Evolutionary conservation across 1,284 basidiomycete species (phyloP).

Genomic region (Cystobasidium sp.): DNA sequence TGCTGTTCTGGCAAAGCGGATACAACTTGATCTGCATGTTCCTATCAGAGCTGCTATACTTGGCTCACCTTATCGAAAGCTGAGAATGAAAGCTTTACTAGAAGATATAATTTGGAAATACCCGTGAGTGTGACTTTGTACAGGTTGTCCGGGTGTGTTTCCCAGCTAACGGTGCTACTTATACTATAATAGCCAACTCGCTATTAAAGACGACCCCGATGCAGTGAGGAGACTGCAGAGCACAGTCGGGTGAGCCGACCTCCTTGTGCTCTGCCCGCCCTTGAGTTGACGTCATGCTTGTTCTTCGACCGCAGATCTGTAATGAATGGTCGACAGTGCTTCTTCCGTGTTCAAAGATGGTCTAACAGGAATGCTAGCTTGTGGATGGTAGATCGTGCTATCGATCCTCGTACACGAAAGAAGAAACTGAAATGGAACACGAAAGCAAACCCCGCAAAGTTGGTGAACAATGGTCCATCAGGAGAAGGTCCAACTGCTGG

Average conservation of each 20-base stretch:
- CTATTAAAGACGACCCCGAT: conserved; percentile 1
- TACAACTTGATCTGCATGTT: conserved; percentile 7
- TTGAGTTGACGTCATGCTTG: background rate
- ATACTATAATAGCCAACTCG: background rate
- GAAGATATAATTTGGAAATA: conserved; percentile 17
- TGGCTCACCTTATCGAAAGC: conserved; percentile 11
- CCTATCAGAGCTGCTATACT: conserved; percentile 27
- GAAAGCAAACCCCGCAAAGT: background rate
- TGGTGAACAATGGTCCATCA: background rate
- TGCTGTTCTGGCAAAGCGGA: background rate
- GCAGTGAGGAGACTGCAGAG: background rate
- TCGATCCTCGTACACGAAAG: conserved; percentile 22
- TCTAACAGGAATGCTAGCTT: background rate
- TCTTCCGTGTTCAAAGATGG: background rate
- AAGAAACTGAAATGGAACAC: background rate
- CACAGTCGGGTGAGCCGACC: background rate
- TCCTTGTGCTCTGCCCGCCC: too few species aligned
- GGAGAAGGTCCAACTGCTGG: background rate
- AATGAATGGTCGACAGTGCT: background rate
- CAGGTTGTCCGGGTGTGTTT: background rate
- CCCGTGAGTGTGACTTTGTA: conserved; percentile 16
- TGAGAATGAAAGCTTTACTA: background rate
- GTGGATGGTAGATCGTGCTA: conserved; percentile 29
- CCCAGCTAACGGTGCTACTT: background rate
- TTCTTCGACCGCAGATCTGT: background rate